Evolutionary conservation across 805 yeast genomes (phyloP), one percentile per base, ranked within the genome.

Genomic region (Metschnikowia corniflorae): DNA sequence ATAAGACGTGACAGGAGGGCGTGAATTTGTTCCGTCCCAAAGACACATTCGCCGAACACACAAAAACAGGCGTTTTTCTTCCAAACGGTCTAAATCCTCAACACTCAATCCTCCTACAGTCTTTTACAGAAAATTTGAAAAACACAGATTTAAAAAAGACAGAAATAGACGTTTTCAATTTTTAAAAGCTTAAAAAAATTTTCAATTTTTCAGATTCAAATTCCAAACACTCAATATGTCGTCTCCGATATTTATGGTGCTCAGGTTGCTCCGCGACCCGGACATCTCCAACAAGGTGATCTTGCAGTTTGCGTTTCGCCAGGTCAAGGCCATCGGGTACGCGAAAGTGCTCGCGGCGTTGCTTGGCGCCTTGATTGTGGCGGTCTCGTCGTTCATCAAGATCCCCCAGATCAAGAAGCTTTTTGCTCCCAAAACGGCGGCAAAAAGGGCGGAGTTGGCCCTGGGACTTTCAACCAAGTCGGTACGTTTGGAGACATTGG

Each of bases 331-430:
- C 19, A 46, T 64, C 19, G 70, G 70, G 4, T 51, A 53, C 25
- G 62, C 62, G 33, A 57, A 55, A 29, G 57, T 67, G 4, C 45
- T 62, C 16, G 53, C 71, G 4, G 47, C 57, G 21, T 33, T 61
- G 13, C 51, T 65, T 13, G 61, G 71, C 3, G 54, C 63, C 2
- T 42, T 53, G 10, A 55, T 60, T 34, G 71, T 67, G 16, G 70
- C 61, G 1, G 62, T 48, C 3, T 62, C 71, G 16, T 59, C 68
- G 28, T 45, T 66, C 13, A 60, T 66, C 39, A 60, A 62, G 50
- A 44, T 66, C 17, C 73, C 73, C 3, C 73, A 68, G 39, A 66
- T 68, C 35, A 40, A 39, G 27, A 66, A 66, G 47, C 58, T 68
- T 31, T 32, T 58, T 26, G 45, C 42, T 16, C 69, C 66, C 4